phyloP scores from a whole-genome alignment of 202 grass and related monocot species.

The Schoenoplectus tabernaemontani region DNA sequence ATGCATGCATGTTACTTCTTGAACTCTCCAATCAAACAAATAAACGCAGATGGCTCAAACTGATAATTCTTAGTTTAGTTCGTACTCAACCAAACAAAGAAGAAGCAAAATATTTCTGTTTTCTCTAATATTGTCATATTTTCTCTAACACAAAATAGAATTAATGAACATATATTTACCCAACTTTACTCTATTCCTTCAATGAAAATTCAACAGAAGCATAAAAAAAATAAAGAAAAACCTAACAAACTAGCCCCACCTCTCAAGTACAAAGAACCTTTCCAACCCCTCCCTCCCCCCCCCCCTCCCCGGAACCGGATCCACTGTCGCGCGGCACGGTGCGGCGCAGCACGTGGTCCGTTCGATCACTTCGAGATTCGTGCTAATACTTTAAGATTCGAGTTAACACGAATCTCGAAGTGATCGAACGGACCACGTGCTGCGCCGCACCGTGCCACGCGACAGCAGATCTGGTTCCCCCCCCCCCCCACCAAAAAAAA shows the following conservation, averaged over 20 bases:
- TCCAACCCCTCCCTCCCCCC: not conserved
- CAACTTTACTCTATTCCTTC: conserved; percentile 1
- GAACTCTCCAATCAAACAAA: not conserved
- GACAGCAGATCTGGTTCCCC: too few species aligned
- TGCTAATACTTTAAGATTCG: too few species aligned
- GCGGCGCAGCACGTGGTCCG: too few species aligned
- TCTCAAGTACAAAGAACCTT: not conserved
- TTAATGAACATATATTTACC: conserved; percentile 7
- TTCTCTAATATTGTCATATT: conserved; percentile 9
- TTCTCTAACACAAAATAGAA: not conserved
- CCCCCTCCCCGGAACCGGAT: too few species aligned
- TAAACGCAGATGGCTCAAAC: not conserved
- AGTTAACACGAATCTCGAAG: too few species aligned
- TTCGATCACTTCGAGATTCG: too few species aligned
- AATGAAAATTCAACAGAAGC: not conserved
- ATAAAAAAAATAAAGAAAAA: not conserved
- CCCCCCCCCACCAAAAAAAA: too few species aligned
- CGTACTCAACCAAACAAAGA: not conserved
- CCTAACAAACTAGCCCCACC: not conserved
- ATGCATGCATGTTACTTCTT: not conserved
- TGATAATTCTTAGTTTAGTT: not conserved
- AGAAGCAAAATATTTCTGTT: conserved; percentile 4
- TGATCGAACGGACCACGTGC: too few species aligned
- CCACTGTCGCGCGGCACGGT: too few species aligned
- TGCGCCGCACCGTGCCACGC: too few species aligned